Percentiles rank a stretch among this genome's conserved stretches.
Evolutionary conservation across 2,329 filamentous ascomycete species (phyloP).

Genomic region (Monilinia fructicola): DNA sequence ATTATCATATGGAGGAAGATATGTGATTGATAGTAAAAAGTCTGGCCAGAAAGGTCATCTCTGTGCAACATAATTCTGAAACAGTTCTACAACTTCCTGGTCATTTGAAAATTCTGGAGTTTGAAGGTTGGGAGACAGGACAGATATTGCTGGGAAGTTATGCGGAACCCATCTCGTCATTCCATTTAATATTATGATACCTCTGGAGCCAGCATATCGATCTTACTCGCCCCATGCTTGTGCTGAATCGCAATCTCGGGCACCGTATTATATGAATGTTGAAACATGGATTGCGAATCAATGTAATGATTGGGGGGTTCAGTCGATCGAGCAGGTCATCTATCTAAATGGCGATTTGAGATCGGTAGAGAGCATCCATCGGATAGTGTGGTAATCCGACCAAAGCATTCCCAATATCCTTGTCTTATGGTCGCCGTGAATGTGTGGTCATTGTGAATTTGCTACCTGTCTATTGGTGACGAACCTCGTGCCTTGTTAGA

Average conservation of each 20-base stretch:
- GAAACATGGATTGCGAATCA: not conserved
- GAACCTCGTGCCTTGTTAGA: not conserved
- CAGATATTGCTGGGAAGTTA: not conserved
- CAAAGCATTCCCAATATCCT: not conserved
- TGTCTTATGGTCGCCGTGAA: not conserved
- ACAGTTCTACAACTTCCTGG: not conserved
- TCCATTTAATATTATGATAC: not conserved
- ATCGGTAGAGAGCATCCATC: no score
- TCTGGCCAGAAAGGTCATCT: not conserved
- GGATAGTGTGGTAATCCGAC: not conserved
- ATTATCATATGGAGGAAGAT: not conserved
- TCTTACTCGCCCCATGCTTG: not conserved
- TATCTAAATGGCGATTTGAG: not conserved
- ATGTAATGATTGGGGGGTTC: not conserved
- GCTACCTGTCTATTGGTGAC: not conserved
- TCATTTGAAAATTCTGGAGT: conserved; percentile 14
- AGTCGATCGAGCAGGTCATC: not conserved
- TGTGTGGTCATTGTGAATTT: not conserved
- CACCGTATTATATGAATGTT: not conserved
- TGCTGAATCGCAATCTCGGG: not conserved
- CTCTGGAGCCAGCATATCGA: not conserved
- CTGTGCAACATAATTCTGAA: conserved; percentile 6
- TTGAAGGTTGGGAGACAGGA: not conserved
- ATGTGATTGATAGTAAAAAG: not conserved
- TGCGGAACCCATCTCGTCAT: not conserved